These are phyloP conservation scores for Bassia scoparia DNA, from an alignment of 148 eudicot species.

Conservation along the genomic window DNA sequence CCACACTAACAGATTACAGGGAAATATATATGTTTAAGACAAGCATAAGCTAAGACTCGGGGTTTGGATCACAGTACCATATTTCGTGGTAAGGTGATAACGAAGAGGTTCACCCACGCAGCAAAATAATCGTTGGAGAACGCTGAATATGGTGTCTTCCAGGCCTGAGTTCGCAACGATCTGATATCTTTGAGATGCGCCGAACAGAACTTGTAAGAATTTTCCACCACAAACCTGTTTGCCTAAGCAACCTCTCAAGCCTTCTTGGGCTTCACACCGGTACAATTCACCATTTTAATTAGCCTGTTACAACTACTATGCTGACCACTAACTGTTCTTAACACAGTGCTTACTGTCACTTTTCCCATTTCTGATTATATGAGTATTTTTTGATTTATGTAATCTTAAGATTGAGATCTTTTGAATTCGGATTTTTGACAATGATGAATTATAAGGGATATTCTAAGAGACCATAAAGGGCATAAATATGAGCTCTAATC, in stretches of 20 bases:
- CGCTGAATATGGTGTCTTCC: conserved; percentile 15
- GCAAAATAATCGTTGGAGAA: conserved; percentile 25
- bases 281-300: conserved; percentile 20
- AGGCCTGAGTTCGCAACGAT: conserved; percentile 10
- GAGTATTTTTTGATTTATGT: too few relatives aligned
- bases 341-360: not conserved
- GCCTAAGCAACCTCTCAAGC: conserved; percentile 22
- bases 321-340: not conserved
- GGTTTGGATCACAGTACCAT: conserved; percentile 7
- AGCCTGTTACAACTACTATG: not conserved
- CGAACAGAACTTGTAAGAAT: conserved; percentile 24
- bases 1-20: not conserved
- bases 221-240: conserved; percentile 29
- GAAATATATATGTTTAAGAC: not conserved
- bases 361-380: too few relatives aligned
- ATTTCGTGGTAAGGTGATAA: conserved; percentile 3
- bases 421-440: too few relatives aligned
- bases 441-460: too few relatives aligned
- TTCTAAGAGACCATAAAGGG: too few relatives aligned
- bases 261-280: conserved; percentile 30
- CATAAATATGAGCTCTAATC: too few relatives aligned
- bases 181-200: conserved; percentile 23
- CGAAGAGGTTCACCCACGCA: conserved; percentile 22
- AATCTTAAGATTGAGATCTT: too few relatives aligned
- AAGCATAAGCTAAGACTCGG: too few relatives aligned